Evolutionary conservation across 495 filamentous ascomycete genomes (phyloP).

Genomic region (Tricharina praecox): DNA sequence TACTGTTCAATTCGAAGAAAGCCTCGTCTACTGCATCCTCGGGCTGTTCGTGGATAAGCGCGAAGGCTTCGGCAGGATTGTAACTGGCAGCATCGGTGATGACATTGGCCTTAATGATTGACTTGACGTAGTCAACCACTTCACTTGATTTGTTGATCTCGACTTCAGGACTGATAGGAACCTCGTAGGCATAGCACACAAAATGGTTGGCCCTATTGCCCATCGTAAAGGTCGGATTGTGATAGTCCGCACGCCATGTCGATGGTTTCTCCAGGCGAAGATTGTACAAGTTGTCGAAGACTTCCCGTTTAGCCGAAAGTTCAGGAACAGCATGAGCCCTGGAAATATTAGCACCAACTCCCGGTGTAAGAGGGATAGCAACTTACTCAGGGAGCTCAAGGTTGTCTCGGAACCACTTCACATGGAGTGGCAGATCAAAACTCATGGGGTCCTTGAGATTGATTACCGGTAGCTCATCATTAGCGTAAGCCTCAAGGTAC

Average conservation of each 20-base stretch:
- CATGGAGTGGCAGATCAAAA: constrained; percentile 61
- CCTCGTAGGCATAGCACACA: constrained; percentile 26
- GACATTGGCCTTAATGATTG: constrained; percentile 26
- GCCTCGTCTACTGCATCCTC: constrained; percentile 26
- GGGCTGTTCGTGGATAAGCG: constrained; percentile 19
- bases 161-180: constrained; percentile 14
- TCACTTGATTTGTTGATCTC: constrained; percentile 21
- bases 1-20: constrained; percentile 21
- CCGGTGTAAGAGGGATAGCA: constrained; percentile 22
- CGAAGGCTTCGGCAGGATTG: constrained; percentile 23
- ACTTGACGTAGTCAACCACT: constrained; percentile 27
- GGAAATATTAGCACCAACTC: neutral
- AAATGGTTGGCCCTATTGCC: constrained; percentile 29
- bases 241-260: constrained; percentile 27
- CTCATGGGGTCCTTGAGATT: constrained; percentile 51
- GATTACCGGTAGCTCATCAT: constrained; percentile 47
- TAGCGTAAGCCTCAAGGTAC: constrained; percentile 61
- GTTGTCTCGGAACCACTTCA: constrained; percentile 51
- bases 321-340: constrained; percentile 30
- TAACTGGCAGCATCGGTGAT: constrained; percentile 22
- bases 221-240: constrained; percentile 24
- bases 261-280: constrained; percentile 28
- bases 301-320: constrained; percentile 36
- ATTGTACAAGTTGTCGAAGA: constrained; percentile 36
- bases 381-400: constrained; percentile 31